Conservation (phyloP, 2,329 filamentous ascomycete genomes). For the Botrytis squamosa region DNA sequence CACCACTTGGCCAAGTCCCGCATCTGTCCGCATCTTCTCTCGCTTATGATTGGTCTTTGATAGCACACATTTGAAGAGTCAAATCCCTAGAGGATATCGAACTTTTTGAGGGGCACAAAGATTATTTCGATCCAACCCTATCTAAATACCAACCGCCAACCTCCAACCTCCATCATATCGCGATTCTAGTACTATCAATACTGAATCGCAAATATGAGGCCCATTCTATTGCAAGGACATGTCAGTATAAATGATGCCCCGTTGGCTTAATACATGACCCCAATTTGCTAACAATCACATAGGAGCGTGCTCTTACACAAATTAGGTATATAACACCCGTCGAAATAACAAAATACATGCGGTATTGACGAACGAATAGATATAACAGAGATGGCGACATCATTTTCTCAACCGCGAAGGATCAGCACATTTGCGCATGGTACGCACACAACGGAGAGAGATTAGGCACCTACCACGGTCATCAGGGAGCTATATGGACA, state of each 20-base stretch:
- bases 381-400: slow-evolving; percentile 96
- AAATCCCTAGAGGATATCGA: slow-evolving; percentile 22
- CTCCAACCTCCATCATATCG: slow-evolving; percentile 11
- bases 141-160: slow-evolving; percentile 12
- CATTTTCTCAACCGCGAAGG: slow-evolving; percentile 93
- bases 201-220: slow-evolving; percentile 72
- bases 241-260: slow-evolving; percentile 46
- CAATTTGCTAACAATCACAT: slow-evolving; percentile 20
- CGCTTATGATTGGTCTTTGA: slow-evolving; percentile 20
- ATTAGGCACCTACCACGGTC: slow-evolving; percentile 92
- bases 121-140: slow-evolving; percentile 17
- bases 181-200: slow-evolving; percentile 15
- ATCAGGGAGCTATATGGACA: slow-evolving; percentile 98
- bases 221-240: slow-evolving; percentile 93
- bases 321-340: slow-evolving; percentile 63
- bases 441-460: slow-evolving; percentile 97
- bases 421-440: slow-evolving; percentile 96
- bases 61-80: slow-evolving; percentile 23
- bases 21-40: slow-evolving; percentile 3
- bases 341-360: slow-evolving; percentile 21
- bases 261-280: slow-evolving; percentile 14
- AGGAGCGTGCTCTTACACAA: slow-evolving; percentile 92
- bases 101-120: slow-evolving; percentile 25
- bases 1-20: neutral
- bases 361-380: slow-evolving; percentile 45